Evolutionary conservation across 257 asterid species (phyloP).

Genomic region (Scutellaria galericulata): DNA sequence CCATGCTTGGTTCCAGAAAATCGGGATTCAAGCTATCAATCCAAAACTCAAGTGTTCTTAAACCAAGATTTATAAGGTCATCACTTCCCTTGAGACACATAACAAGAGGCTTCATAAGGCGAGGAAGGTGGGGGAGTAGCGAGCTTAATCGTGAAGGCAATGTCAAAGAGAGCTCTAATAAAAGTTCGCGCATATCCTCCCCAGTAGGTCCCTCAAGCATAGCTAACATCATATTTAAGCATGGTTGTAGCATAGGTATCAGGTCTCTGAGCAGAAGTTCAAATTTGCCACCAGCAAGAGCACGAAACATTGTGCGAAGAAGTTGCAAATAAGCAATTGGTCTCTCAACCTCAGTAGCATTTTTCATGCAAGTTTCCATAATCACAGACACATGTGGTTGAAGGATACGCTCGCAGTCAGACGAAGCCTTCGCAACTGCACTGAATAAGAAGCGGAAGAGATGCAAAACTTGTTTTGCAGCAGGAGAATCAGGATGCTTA

Average conservation of each 20-base stretch:
- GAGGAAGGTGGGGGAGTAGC: constrained; percentile 91
- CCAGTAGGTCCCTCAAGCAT: constrained; percentile 98
- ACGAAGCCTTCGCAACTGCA: constrained; percentile 94
- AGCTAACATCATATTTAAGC: constrained; percentile 85
- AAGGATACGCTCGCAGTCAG: constrained; percentile 96
- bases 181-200: constrained; percentile 89
- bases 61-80: constrained; percentile 88
- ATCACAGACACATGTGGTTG: constrained; percentile 94
- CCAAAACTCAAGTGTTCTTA: constrained; percentile 99
- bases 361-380: constrained; percentile 98
- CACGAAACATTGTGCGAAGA: constrained; percentile 95
- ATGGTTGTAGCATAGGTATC: constrained; percentile 85
- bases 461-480: constrained; percentile 98
- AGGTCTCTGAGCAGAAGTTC: constrained; percentile 90
- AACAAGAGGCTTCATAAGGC: constrained; percentile 96
- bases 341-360: constrained; percentile 85
- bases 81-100: constrained; percentile 97
- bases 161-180: constrained; percentile 85
- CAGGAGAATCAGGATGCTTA: constrained; percentile 97
- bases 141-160: constrained; percentile 97
- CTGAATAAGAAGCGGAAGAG: constrained; percentile 88
- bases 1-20: constrained; percentile 99
- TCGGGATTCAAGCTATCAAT: constrained; percentile 99
- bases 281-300: constrained; percentile 97
- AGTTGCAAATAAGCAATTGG: constrained; percentile 95